A percentile compares a stretch with the other conserved stretches of the same genome.
These are phyloP conservation scores for Termitomyces sp. DNA, from an alignment of 768 basidiomycete species.

Conservation along the genomic window DNA sequence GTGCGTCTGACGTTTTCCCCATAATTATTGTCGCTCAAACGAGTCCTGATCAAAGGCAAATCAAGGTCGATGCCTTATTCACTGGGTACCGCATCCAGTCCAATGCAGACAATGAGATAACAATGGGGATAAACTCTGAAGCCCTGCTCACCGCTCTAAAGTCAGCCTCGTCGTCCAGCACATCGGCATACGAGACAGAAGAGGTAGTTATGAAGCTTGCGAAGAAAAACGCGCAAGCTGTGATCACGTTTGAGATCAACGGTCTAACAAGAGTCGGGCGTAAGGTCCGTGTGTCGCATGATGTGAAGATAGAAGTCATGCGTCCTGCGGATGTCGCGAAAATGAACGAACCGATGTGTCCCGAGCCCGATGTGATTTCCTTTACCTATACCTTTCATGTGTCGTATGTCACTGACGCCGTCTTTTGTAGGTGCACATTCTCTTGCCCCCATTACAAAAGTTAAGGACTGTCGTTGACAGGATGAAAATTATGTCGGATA, in stretches of 20 bases:
- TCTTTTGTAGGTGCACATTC: conserved; percentile 59
- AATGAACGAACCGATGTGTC: conserved; percentile 79
- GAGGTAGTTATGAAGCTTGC: conserved; percentile 81
- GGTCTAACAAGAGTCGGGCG: conserved; percentile 62
- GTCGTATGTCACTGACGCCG: not conserved
- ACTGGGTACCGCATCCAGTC: conserved; percentile 82
- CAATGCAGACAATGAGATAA: conserved; percentile 79
- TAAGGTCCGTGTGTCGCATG: conserved; percentile 66
- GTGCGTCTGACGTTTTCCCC: conserved; percentile 16
- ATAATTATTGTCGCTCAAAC: not conserved
- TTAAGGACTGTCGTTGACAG: conserved; percentile 39
- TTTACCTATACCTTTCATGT: not conserved
- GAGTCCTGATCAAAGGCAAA: conserved; percentile 35
- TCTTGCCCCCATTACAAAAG: conserved; percentile 46
- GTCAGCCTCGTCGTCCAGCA: conserved; percentile 50
- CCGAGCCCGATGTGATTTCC: conserved; percentile 71
- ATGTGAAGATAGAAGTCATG: conserved; percentile 81
- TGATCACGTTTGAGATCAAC: conserved; percentile 73
- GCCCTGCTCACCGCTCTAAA: conserved; percentile 72
- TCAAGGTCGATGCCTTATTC: conserved; percentile 68
- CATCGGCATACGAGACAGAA: conserved; percentile 46
- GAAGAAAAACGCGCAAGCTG: conserved; percentile 79
- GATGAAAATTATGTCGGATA: conserved; percentile 64
- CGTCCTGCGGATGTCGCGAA: conserved; percentile 67
- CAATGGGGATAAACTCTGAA: conserved; percentile 67